phyloP scores from a whole-genome alignment of 306 rosid species.

The Cicer cuneatum region DNA sequence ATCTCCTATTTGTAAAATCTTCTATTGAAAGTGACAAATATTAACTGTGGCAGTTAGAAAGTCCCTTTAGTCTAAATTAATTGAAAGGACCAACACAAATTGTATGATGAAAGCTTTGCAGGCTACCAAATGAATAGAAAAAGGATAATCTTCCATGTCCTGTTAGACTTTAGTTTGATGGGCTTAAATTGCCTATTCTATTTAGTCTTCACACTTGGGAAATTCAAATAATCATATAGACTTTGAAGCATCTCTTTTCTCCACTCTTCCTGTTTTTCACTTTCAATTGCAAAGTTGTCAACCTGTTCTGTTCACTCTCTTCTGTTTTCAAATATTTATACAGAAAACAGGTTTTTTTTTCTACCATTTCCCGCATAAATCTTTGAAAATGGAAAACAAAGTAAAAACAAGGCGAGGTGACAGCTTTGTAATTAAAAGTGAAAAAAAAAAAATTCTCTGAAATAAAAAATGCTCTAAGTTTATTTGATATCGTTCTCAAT shows the following conservation, averaged over 20 bases:
- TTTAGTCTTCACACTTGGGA: not conserved
- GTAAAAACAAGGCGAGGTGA: too few species aligned
- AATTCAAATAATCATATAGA: constrained; percentile 14
- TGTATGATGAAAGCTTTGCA: not conserved
- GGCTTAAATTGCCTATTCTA: not conserved
- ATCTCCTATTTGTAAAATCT: constrained; percentile 14
- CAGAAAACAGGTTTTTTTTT: too few species aligned
- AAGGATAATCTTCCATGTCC: not conserved
- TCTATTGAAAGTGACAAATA: not conserved
- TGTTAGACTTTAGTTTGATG: not conserved
- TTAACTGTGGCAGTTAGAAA: not conserved
- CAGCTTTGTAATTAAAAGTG: too few species aligned
- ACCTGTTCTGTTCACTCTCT: too few species aligned
- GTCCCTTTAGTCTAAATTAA: not conserved
- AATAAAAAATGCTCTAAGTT: too few species aligned
- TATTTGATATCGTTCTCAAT: not conserved
- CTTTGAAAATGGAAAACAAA: too few species aligned
- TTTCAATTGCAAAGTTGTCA: too few species aligned
- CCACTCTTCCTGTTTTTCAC: not conserved
- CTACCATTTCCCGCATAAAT: too few species aligned
- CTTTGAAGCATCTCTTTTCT: constrained; percentile 1
- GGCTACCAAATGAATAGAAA: not conserved
- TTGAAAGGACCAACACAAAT: constrained; percentile 1
- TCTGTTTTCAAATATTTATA: too few species aligned
- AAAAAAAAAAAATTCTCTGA: too few species aligned